phyloP scores from a whole-genome alignment of 768 basidiomycete species.

The Suillus decipiens region DNA sequence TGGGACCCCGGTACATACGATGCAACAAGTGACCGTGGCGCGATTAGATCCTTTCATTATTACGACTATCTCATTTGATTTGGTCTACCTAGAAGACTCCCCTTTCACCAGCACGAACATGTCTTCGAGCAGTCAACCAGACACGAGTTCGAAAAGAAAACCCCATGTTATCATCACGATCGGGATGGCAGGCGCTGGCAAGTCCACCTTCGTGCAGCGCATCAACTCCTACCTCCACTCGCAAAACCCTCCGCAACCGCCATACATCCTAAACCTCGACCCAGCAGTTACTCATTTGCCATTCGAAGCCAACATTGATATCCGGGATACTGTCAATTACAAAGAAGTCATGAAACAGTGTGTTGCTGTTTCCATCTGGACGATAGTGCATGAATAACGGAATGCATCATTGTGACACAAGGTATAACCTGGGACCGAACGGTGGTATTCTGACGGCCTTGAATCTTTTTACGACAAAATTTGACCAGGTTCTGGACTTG shows the following conservation, averaged over 20 bases:
- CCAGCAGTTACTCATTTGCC: conserved; percentile 91
- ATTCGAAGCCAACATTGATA: conserved; percentile 97
- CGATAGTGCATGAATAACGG: conserved; percentile 20
- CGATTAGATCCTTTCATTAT: conserved; percentile 1
- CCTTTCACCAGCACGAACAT: conserved; percentile 20
- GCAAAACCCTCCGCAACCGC: conserved; percentile 60
- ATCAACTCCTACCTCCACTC: conserved; percentile 91
- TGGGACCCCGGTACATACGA: background rate
- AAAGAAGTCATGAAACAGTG: conserved; percentile 99
- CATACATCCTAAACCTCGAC: conserved; percentile 97
- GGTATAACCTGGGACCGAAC: conserved; percentile 98
- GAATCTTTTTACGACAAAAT: conserved; percentile 98
- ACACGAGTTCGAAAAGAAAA: conserved; percentile 38
- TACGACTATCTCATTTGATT: background rate
- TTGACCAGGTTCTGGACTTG: conserved; percentile 91
- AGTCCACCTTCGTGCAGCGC: conserved; percentile 95
- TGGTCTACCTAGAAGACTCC: background rate
- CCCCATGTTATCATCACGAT: conserved; percentile 88
- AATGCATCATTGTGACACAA: conserved; percentile 35
- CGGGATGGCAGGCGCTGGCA: conserved; percentile 96
- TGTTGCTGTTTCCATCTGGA: conserved; percentile 41
- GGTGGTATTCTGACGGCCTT: conserved; percentile 96
- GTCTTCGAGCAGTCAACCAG: conserved; percentile 14
- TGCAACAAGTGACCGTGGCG: no score
- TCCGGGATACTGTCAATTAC: conserved; percentile 96